Evolutionary conservation across 106 monocot species (phyloP).

Genomic region (Posidonia australis): DNA sequence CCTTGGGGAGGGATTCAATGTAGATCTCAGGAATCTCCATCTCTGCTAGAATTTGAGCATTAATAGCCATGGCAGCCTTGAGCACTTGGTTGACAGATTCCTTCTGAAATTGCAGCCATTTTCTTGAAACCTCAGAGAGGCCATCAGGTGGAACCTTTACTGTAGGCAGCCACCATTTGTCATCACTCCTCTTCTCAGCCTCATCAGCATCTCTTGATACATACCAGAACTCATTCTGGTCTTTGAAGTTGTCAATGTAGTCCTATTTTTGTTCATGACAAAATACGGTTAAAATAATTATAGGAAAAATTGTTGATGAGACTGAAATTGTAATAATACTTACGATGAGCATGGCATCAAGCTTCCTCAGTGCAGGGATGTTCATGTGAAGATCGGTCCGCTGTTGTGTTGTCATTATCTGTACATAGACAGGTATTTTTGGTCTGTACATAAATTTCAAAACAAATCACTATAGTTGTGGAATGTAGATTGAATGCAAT

Average conservation of each 20-base stretch:
- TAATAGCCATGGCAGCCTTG: constrained; percentile 19
- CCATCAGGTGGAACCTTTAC: constrained; percentile 17
- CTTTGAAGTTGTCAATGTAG: constrained; percentile 76
- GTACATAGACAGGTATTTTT: too few relatives aligned
- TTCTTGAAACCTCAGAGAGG: constrained; percentile 13
- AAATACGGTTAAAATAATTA: neutral
- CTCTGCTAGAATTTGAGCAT: constrained; percentile 16
- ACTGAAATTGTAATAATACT: neutral
- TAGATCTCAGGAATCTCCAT: constrained; percentile 20
- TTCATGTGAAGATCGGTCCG: constrained; percentile 65
- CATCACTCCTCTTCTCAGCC: constrained; percentile 5
- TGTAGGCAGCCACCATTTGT: constrained; percentile 17
- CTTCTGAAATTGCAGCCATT: constrained; percentile 20
- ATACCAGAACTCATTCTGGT: constrained; percentile 30
- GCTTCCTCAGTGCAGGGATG: constrained; percentile 67
- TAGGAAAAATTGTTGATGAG: neutral
- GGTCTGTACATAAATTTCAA: neutral
- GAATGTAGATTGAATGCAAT: neutral
- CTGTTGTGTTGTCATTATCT: constrained; percentile 34
- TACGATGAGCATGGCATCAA: constrained; percentile 80
- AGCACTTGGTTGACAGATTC: constrained; percentile 16
- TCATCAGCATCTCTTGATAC: constrained; percentile 8
- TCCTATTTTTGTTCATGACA: constrained; percentile 24
- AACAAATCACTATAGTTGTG: too few relatives aligned
- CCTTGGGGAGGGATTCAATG: constrained; percentile 25